Conservation (phyloP, 169 alveolate species). For the Plasmodium inui region DNA sequence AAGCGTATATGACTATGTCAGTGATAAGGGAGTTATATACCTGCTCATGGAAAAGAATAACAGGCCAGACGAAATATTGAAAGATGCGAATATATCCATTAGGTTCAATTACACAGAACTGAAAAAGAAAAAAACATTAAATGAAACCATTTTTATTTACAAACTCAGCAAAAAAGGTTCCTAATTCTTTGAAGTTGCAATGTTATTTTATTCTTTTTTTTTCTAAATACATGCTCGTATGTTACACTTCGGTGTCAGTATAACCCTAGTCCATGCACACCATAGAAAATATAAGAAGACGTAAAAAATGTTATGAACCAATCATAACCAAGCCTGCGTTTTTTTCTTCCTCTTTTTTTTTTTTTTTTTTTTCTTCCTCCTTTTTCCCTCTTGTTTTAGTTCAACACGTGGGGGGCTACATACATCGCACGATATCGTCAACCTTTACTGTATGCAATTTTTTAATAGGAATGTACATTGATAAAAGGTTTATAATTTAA, state of each 20-base stretch:
- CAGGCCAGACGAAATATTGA: conserved; percentile 53
- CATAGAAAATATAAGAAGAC: not conserved
- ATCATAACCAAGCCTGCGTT: not conserved
- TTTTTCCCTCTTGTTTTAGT: not conserved
- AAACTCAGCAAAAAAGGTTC: conserved; percentile 35
- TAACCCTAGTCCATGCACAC: not conserved
- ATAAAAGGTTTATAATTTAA: conserved; percentile 1
- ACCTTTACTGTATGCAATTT: not conserved
- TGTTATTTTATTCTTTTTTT: not conserved
- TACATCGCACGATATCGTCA: not conserved
- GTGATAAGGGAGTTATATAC: conserved; percentile 52
- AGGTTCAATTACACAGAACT: conserved; percentile 14
- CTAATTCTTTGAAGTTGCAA: not conserved
- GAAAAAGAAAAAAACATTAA: conserved; percentile 58
- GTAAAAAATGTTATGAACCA: not conserved
- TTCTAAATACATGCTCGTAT: not conserved
- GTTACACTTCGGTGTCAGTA: not conserved
- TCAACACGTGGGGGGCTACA: not conserved
- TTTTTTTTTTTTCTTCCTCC: not conserved
- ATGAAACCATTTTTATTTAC: conserved; percentile 68
- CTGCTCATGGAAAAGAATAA: conserved; percentile 54
- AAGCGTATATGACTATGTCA: conserved; percentile 53
- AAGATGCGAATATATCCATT: not conserved
- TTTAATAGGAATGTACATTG: not conserved
- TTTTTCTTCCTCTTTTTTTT: not conserved